Evolutionary conservation across 805 yeast species (phyloP).

Genomic region (Saccharomyces mikatae): DNA sequence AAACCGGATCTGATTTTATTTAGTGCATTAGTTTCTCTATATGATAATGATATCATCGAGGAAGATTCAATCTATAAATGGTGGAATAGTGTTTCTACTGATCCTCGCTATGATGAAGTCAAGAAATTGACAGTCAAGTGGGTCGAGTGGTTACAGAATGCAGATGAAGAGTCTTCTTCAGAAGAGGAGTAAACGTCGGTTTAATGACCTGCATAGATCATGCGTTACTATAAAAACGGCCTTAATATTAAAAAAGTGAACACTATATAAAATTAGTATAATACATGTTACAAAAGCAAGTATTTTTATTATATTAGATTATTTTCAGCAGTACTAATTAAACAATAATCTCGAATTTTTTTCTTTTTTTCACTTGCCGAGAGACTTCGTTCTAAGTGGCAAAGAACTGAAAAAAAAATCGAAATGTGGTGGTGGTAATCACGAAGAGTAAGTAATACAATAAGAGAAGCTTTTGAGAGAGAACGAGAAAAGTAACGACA

Average conservation of each 20-base stretch:
- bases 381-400: background rate
- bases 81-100: conserved; percentile 53
- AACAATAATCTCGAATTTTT: background rate
- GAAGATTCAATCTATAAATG: conserved; percentile 74
- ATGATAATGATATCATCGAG: conserved; percentile 73
- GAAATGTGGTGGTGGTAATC: background rate
- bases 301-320: background rate
- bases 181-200: conserved; percentile 37
- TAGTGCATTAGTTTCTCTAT: conserved; percentile 48
- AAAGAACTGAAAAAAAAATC: background rate
- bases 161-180: conserved; percentile 52
- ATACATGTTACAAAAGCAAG: background rate
- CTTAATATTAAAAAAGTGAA: background rate
- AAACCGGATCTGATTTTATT: conserved; percentile 31
- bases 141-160: conserved; percentile 81
- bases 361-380: background rate
- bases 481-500: background rate
- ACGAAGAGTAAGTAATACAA: background rate
- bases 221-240: background rate
- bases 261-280: background rate
- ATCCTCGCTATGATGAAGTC: conserved; percentile 39
- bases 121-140: conserved; percentile 58
- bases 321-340: background rate
- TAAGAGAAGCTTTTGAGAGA: background rate
- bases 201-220: background rate